Evolutionary conservation across 2,329 filamentous ascomycete species (phyloP).

Genomic region (Pseudogymnoascus sp.): DNA sequence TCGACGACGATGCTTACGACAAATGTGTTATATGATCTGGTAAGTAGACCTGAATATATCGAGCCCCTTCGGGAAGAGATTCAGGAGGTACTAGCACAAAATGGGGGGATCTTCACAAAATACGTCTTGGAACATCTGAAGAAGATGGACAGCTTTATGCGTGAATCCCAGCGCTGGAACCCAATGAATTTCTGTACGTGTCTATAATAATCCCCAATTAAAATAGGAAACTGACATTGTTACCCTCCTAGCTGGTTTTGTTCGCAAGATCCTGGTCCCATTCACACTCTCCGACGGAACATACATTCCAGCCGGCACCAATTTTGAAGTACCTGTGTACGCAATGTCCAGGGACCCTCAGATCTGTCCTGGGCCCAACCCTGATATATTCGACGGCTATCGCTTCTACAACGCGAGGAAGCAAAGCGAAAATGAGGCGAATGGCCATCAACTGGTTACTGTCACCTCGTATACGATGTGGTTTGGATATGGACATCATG

Average conservation of each 20-base stretch:
- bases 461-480: conserved; percentile 28
- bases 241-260: no score
- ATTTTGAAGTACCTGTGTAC: conserved; percentile 26
- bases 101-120: no score
- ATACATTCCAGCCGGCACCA: conserved; percentile 24
- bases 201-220: no score
- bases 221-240: background rate
- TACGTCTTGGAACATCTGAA: no score
- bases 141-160: conserved; percentile 35
- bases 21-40: conserved; percentile 21
- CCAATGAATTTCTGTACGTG: conserved; percentile 26
- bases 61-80: conserved; percentile 25
- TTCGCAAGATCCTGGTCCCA: conserved; percentile 16
- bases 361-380: conserved; percentile 3
- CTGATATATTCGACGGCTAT: conserved; percentile 19
- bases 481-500: conserved; percentile 36
- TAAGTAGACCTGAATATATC: conserved; percentile 11
- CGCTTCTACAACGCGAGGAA: conserved; percentile 11
- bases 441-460: conserved; percentile 19
- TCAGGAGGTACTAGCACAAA: background rate
- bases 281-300: conserved; percentile 29
- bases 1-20: conserved; percentile 22
- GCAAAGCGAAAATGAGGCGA: conserved; percentile 14
- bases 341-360: conserved; percentile 22
- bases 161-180: conserved; percentile 32